These are phyloP conservation scores for Talaromyces adpressus DNA, from an alignment of 495 filamentous ascomycete species.

Conservation along the genomic window DNA sequence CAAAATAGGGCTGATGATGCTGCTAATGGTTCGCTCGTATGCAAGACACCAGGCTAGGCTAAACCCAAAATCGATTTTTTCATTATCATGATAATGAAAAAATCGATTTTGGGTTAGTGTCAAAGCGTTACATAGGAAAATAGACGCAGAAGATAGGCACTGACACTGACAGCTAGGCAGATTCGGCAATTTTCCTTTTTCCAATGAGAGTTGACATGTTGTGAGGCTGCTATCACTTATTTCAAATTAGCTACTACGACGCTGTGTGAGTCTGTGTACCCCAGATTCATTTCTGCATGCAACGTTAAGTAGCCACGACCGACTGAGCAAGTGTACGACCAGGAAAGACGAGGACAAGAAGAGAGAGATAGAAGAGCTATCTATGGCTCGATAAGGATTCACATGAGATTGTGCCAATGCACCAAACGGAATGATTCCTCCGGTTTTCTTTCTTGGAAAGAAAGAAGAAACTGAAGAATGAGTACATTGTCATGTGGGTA, in stretches of 20 bases:
- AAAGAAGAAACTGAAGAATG: not conserved
- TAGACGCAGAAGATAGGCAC: not conserved
- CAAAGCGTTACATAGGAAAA: not conserved
- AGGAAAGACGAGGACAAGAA: not conserved
- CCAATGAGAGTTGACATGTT: not conserved
- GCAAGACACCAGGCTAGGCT: not conserved
- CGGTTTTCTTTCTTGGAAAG: not conserved
- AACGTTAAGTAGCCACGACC: conserved; percentile 1
- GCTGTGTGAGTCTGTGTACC: conserved; percentile 3
- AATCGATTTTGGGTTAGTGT: not conserved
- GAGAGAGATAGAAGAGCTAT: not conserved
- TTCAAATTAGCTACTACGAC: not conserved
- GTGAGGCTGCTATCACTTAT: not conserved
- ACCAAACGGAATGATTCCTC: not conserved
- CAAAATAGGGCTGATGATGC: not conserved
- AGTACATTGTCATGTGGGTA: not conserved
- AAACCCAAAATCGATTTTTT: not conserved
- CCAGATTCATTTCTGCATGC: conserved; percentile 1
- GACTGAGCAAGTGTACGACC: not conserved
- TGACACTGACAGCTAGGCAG: not conserved
- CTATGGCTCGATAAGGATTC: not conserved
- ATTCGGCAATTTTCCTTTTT: not conserved
- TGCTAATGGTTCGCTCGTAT: not conserved
- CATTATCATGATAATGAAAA: not conserved
- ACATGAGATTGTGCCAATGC: not conserved